Conservation (phyloP, 768 basidiomycete species). For the Boletus subcaerulescens region DNA sequence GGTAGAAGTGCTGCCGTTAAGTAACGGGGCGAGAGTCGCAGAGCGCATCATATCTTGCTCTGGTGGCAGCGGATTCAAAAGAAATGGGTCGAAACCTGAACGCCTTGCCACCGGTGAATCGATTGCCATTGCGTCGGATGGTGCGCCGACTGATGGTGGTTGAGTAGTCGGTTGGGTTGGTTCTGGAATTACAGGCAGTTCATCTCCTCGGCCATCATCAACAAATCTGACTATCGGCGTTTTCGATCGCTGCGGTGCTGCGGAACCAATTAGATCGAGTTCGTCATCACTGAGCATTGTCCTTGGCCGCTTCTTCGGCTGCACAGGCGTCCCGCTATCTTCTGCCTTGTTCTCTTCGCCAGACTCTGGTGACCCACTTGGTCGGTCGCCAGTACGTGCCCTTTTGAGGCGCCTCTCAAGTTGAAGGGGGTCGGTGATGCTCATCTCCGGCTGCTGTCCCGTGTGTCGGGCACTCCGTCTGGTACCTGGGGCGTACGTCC, state of each 20-base stretch:
- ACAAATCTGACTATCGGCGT: conserved; percentile 52
- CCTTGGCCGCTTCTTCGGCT: conserved; percentile 54
- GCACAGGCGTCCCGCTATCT: conserved; percentile 33
- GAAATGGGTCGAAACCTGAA: conserved; percentile 47
- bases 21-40: conserved; percentile 22
- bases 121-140: conserved; percentile 35
- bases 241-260: conserved; percentile 31
- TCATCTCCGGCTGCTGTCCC: conserved; percentile 66
- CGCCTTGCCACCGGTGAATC: conserved; percentile 34
- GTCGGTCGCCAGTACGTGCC: conserved; percentile 57
- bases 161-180: not conserved
- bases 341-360: conserved; percentile 47
- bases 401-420: conserved; percentile 76
- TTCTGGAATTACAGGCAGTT: conserved; percentile 13
- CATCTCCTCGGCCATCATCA: conserved; percentile 26
- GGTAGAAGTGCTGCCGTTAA: conserved; percentile 21
- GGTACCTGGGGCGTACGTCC: conserved; percentile 45
- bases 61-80: conserved; percentile 51
- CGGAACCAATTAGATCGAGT: conserved; percentile 39
- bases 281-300: conserved; percentile 43
- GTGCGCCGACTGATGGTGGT: not conserved
- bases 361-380: conserved; percentile 44
- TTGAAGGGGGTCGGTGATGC: conserved; percentile 71
- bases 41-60: conserved; percentile 25
- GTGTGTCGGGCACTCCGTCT: conserved; percentile 72